These are phyloP conservation scores for Candolleomyces efflorescens DNA, from an alignment of 768 basidiomycete genomes.

Conservation along the genomic window DNA sequence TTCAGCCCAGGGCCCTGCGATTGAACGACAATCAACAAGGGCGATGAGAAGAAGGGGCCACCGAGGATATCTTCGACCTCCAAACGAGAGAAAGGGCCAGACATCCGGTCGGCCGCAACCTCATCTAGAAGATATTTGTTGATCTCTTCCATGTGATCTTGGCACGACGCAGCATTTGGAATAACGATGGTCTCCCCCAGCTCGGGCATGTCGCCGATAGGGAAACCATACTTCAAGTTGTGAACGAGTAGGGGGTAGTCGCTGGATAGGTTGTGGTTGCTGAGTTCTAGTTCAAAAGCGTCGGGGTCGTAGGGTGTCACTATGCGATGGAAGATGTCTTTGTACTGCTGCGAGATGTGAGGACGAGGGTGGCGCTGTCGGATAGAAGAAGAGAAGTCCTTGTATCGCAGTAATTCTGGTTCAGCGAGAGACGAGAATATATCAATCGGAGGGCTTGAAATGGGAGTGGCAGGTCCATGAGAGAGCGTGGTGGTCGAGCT, in stretches of 20 bases:
- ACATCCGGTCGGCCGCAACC: conserved; percentile 17
- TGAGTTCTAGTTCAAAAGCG: conserved; percentile 22
- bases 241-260: conserved; percentile 24
- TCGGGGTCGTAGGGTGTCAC: conserved; percentile 25
- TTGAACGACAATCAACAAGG: conserved; percentile 21
- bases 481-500: too few relatives aligned
- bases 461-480: too few relatives aligned
- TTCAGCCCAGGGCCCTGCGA: conserved; percentile 18
- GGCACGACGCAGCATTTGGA: conserved; percentile 15
- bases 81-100: conserved; percentile 17
- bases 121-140: conserved; percentile 17
- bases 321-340: conserved; percentile 7
- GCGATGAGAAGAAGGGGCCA: conserved; percentile 25
- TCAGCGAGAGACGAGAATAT: too few relatives aligned
- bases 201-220: conserved; percentile 26
- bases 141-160: conserved; percentile 10
- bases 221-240: conserved; percentile 29
- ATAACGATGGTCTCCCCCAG: conserved; percentile 16
- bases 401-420: too few relatives aligned
- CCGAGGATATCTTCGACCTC: conserved; percentile 16
- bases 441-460: too few relatives aligned
- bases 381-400: too few relatives aligned
- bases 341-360: too few relatives aligned
- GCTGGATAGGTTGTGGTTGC: neutral
- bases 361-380: too few relatives aligned